These are phyloP conservation scores for Neurospora sp. DNA, from an alignment of 495 filamentous ascomycete genomes.

Conservation along the genomic window DNA sequence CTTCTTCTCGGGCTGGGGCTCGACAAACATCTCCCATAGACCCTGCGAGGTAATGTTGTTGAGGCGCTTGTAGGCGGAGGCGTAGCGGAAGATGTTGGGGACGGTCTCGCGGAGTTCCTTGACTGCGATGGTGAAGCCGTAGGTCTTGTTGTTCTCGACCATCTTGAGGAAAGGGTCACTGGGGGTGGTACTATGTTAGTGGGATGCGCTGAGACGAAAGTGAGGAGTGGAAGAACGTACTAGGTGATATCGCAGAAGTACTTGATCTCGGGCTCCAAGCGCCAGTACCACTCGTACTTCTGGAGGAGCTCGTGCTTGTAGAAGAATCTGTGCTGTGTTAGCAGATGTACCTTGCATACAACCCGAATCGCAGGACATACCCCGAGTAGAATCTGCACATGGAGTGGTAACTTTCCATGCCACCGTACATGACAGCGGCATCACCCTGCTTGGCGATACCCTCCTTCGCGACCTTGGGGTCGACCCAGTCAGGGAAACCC, in stretches of 20 bases:
- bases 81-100: constrained; percentile 97
- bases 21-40: constrained; percentile 97
- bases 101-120: constrained; percentile 98
- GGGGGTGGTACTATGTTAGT: constrained; percentile 8
- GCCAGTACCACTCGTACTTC: constrained; percentile 99
- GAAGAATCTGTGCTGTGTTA: constrained; percentile 59
- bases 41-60: constrained; percentile 88
- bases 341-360: constrained; percentile 2
- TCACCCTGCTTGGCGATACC: constrained; percentile 94
- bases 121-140: constrained; percentile 97
- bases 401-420: constrained; percentile 97
- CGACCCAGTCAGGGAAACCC: constrained; percentile 96
- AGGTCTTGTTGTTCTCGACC: constrained; percentile 89
- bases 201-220: not conserved
- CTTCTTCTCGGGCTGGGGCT: constrained; percentile 52
- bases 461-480: constrained; percentile 86
- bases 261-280: constrained; percentile 98
- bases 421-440: constrained; percentile 98
- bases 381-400: constrained; percentile 99
- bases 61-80: constrained; percentile 94
- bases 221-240: constrained; percentile 43
- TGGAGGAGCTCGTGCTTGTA: constrained; percentile 92
- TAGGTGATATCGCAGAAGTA: constrained; percentile 99
- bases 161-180: constrained; percentile 96
- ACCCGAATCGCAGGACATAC: constrained; percentile 33